Base-by-base conservation (phyloP, 23 red algal species). In the Cyanidioschyzon merolae region DNA sequence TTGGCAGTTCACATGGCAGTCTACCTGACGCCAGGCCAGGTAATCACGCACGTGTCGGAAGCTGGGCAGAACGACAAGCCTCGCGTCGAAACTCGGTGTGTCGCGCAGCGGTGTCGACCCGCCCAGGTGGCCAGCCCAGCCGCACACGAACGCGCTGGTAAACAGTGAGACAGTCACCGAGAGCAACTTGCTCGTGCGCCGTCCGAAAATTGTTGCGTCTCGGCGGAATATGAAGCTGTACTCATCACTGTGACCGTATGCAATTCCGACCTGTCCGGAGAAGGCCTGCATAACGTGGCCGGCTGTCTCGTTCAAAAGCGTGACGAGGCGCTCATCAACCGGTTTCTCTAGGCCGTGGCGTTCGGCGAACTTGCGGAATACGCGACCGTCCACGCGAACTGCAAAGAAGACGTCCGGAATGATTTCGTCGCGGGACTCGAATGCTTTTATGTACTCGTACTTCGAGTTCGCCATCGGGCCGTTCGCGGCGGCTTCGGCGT, bases 381-480 rank as follows among this genome's bases (percentile, higher is more conserved):
- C 77, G 74, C 91, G 82, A 38, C 91, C 91, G 79, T 96, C 91
- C n/a, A 96, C 51, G 31, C 91, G 86, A 37, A 96, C 85, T 31
- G 89, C 86, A 41, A 88, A 74, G 86, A 84, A 96, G 37, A 77
- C 80, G 38, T 84, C 50, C 24, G 91, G 91, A 34, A 96, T 83
- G 40, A 96, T 82, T 71, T 75, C 76, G 3, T 90, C 83, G 34
- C 82, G 59, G 24, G 39, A 40, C 75, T 96, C 91, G 63, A 90
- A 96, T 29, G 18, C 27, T 57, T 96, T 96, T 38, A 96, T 87
- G 85, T 96, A 96, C 79, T 90, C 85, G 71, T 87, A 96, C 2
- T 85, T 79, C 0, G 91, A 96, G 68, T 84, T 83, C 30, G 91
- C 91, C 91, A 96, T 96, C 21, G 7, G 12, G 21, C 45, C n/a